Conservation (phyloP, 2,329 filamentous ascomycete species). For the Cercospora citrullina region DNA sequence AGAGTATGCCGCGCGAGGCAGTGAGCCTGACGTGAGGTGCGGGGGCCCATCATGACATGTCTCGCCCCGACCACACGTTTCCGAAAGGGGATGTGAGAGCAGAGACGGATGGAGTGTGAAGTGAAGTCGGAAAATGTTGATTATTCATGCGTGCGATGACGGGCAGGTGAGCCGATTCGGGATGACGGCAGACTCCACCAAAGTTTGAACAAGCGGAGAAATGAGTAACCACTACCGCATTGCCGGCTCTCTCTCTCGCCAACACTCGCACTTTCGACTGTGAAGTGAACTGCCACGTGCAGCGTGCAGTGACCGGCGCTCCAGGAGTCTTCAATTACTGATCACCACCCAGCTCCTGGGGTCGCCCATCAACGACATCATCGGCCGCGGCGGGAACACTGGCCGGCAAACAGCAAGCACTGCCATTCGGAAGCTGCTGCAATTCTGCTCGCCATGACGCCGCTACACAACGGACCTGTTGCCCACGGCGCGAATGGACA, state of each 20-base stretch:
- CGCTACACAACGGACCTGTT: conserved; percentile 19
- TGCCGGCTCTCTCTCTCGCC: neutral
- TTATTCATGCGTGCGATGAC: neutral
- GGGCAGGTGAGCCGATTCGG: neutral
- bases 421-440: neutral
- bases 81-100: neutral
- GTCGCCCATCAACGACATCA: conserved; percentile 7
- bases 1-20: neutral
- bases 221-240: conserved; percentile 9
- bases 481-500: conserved; percentile 19
- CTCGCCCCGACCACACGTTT: neutral
- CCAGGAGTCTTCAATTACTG: conserved; percentile 28
- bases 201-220: conserved; percentile 10
- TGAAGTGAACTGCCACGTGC: conserved; percentile 5
- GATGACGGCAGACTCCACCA: neutral
- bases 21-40: neutral
- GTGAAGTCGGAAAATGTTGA: neutral
- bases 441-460: conserved; percentile 24
- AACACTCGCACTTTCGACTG: conserved; percentile 3
- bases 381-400: neutral
- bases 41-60: neutral
- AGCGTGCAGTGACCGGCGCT: conserved; percentile 22
- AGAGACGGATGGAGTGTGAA: neutral
- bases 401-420: neutral
- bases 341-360: conserved; percentile 14